phyloP scores from a whole-genome alignment of 768 basidiomycete genomes.

The Flagelloscypha sp. region DNA sequence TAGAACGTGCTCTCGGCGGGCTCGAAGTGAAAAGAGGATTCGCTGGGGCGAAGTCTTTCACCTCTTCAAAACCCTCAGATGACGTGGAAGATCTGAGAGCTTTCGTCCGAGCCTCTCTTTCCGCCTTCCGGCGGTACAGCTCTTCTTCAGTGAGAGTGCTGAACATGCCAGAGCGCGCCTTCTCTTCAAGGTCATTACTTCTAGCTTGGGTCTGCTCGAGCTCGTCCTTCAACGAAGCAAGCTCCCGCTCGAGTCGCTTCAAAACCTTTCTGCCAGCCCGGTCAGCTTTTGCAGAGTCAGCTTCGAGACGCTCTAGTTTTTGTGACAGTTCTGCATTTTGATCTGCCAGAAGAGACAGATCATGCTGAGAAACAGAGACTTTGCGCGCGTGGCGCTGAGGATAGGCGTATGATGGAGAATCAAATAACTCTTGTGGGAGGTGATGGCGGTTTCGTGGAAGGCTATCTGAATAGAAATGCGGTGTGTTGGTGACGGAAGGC shows the following conservation, averaged over 20 bases:
- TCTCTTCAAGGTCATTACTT: constrained; percentile 66
- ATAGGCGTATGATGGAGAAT: constrained; percentile 23
- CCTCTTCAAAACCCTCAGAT: constrained; percentile 12
- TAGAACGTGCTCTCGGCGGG: background rate
- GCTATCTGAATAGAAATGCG: constrained; percentile 21
- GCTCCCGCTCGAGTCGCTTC: constrained; percentile 71
- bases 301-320: constrained; percentile 69
- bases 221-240: constrained; percentile 63
- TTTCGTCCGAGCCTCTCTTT: constrained; percentile 46
- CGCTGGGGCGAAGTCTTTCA: constrained; percentile 29
- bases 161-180: too few relatives aligned
- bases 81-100: constrained; percentile 38
- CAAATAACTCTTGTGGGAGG: constrained; percentile 18
- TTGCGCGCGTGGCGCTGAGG: constrained; percentile 27
- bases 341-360: constrained; percentile 65
- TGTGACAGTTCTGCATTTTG: constrained; percentile 76
- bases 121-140: too few relatives aligned
- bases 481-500: constrained; percentile 19
- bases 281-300: constrained; percentile 60
- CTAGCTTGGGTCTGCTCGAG: constrained; percentile 67
- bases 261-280: constrained; percentile 60
- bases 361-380: constrained; percentile 58
- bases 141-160: too few relatives aligned
- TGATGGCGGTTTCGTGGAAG: constrained; percentile 12
- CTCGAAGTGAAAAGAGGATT: constrained; percentile 14